Conservation (phyloP, 2,329 filamentous ascomycete genomes). For the Fusarium sp. region DNA sequence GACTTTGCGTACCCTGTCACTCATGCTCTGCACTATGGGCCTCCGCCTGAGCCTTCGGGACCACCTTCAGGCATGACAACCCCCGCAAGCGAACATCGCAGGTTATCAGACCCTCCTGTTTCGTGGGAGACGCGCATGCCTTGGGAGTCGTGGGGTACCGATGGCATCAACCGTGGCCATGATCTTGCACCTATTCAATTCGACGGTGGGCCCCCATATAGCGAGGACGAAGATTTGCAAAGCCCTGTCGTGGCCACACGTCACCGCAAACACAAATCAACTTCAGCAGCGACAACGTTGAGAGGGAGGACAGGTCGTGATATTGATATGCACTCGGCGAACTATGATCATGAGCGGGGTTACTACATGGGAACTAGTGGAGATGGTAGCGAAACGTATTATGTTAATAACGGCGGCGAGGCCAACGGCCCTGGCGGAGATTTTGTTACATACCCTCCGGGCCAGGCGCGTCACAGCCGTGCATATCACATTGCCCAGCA, state of each 20-base stretch:
- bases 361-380: conserved; percentile 75
- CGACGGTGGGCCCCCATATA: conserved; percentile 90
- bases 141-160: conserved; percentile 68
- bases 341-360: conserved; percentile 72
- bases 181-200: conserved; percentile 87
- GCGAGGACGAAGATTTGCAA: conserved; percentile 94
- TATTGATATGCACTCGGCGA: conserved; percentile 61
- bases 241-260: conserved; percentile 88
- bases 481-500: conserved; percentile 59
- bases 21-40: conserved; percentile 93
- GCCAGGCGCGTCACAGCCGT: conserved; percentile 70
- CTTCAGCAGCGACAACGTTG: conserved; percentile 62
- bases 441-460: conserved; percentile 81
- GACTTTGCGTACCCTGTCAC: conserved; percentile 91
- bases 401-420: conserved; percentile 76
- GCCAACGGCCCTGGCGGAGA: conserved; percentile 83
- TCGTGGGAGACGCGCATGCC: conserved; percentile 78
- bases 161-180: conserved; percentile 71
- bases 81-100: conserved; percentile 81
- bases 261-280: conserved; percentile 87
- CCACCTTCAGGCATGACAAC: conserved; percentile 86
- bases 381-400: conserved; percentile 81
- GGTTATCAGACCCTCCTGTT: conserved; percentile 84
- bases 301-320: conserved; percentile 61
- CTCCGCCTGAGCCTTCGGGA: conserved; percentile 78